Evolutionary conservation across 2,329 filamentous ascomycete species (phyloP).

Genomic region (Pezicula carpinea): DNA sequence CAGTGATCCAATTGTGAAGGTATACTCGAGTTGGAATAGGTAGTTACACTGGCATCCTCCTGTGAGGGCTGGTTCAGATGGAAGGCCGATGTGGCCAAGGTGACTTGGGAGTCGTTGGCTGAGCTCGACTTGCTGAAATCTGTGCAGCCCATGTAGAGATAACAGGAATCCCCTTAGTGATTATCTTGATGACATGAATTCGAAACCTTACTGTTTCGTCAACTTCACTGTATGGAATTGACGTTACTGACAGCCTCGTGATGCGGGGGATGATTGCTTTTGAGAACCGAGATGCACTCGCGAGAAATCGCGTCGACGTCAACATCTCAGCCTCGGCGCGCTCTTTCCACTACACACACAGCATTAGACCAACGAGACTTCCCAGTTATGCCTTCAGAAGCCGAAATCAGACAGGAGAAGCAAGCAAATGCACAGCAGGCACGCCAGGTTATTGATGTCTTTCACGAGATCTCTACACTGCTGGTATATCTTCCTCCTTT

Average conservation of each 20-base stretch:
- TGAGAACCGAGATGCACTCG: neutral
- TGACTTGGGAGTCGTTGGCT: neutral
- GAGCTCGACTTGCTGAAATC: neutral
- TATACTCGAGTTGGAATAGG: constrained; percentile 33
- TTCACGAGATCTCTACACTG: constrained; percentile 82
- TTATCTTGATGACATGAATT: too few relatives aligned
- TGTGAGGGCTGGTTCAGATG: constrained; percentile 21
- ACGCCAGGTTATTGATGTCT: constrained; percentile 76
- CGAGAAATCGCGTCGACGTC: neutral
- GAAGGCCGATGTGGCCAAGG: too few relatives aligned
- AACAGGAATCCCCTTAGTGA: too few relatives aligned
- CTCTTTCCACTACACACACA: neutral
- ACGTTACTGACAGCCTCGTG: too few relatives aligned
- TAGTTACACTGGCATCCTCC: constrained; percentile 40
- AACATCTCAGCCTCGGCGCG: too few relatives aligned
- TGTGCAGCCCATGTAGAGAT: neutral
- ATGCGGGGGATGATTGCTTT: neutral
- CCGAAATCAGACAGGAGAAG: constrained; percentile 55
- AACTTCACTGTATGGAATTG: too few relatives aligned
- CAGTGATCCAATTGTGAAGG: constrained; percentile 36
- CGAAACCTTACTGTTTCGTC: too few relatives aligned
- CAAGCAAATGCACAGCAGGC: constrained; percentile 71
- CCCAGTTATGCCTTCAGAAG: constrained; percentile 36
- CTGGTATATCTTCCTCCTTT: constrained; percentile 55
- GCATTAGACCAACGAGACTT: neutral